A percentile compares a stretch with the other conserved stretches of the same genome.
phyloP scores from a whole-genome alignment of 257 asterid species.

The Craterostigma plantagineum region DNA sequence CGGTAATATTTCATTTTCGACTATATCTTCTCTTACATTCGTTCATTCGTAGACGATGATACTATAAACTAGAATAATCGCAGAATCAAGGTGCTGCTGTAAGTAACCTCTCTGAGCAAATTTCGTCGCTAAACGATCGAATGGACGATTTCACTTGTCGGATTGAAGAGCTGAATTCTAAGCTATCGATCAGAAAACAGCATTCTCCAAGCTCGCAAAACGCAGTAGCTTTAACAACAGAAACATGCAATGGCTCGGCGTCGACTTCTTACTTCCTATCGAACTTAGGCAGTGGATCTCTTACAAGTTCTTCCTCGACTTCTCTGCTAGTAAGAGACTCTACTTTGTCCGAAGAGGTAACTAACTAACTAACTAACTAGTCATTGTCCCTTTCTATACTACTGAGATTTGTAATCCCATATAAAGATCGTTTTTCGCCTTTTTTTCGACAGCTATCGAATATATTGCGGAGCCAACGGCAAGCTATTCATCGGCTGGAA shows the following conservation, averaged over 20 bases:
- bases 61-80: too few relatives aligned
- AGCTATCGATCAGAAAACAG: constrained; percentile 32
- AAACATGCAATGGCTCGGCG: constrained; percentile 62
- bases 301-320: constrained; percentile 64
- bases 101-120: constrained; percentile 1
- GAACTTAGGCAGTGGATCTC: constrained; percentile 67
- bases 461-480: constrained; percentile 63
- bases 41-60: too few relatives aligned
- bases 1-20: constrained; percentile 44
- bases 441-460: constrained; percentile 30
- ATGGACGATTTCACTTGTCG: constrained; percentile 78
- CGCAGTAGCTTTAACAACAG: constrained; percentile 26
- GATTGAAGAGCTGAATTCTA: constrained; percentile 63
- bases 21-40: background rate
- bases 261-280: constrained; percentile 77
- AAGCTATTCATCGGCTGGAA: constrained; percentile 66
- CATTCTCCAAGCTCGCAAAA: constrained; percentile 37
- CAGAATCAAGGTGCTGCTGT: too few relatives aligned
- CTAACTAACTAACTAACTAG: background rate
- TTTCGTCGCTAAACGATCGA: constrained; percentile 62
- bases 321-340: constrained; percentile 62
- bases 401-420: background rate
- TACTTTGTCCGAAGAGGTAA: constrained; percentile 72
- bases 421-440: background rate
- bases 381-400: background rate